Evolutionary conservation across 2,329 filamentous ascomycete genomes (phyloP), one percentile per base, ranked within the genome.

Genomic region (Neopestalotiopsis sp.): DNA sequence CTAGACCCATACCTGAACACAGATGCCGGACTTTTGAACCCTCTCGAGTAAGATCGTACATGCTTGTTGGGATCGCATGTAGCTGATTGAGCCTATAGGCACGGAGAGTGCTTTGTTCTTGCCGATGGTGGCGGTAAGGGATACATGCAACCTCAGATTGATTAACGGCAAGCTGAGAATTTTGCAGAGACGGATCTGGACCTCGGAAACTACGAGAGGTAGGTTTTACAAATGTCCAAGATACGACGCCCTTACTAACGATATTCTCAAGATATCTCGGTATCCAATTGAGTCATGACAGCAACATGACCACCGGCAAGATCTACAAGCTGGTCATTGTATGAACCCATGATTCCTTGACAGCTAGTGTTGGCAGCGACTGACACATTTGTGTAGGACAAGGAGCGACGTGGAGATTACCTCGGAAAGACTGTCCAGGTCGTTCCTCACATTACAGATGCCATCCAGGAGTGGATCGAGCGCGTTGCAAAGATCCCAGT

Each of bases 251-350:
- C 9, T 56, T 9, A 56, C 49, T 56, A 10, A 59, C 30, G 20
- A 30, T 12, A 59, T 2, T 59, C 9, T 2, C 30, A 24, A 59
- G 59, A 70, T 81, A 97, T 79, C 90, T 97, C 67, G 91, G 91
- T 76, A 91, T 95, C 73, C 93, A 91, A 67, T 87, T 98, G 70
- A 94, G 90, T 9, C 87, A 91, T 71, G 94, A 97, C 75, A 94
- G 95, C 85, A 98, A 98, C 82, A 97, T 99, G 81, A 99, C 96
- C 3, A 97, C 95, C 5, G 96, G 96, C 78, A 98, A 98, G 85
- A 94, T 98, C 74, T 98, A 98, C 83, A 88, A 94, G 77, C 90
- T 92, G 76, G 95, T 98, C 67, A 94, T 97, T 75, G 87, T 91
- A 77, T 86, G 87, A 28, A 34, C 6, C 67, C 53, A 59, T 24